Conservation (phyloP, 2,329 filamentous ascomycete species). For the Aspergillus jensenii region DNA sequence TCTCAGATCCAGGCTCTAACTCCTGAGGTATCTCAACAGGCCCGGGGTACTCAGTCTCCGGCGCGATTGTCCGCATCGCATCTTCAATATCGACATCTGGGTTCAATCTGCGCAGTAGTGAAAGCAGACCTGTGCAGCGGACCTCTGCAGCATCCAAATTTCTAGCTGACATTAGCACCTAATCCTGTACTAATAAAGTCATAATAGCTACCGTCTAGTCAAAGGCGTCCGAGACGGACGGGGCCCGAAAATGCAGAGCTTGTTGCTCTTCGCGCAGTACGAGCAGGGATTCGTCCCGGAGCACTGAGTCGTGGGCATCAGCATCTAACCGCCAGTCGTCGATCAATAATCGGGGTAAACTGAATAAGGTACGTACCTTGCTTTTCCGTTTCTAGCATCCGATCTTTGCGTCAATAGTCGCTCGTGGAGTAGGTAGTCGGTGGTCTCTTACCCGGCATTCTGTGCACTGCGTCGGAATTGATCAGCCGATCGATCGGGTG, state of each 20-base stretch:
- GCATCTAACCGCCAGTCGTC: background rate
- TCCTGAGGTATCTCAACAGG: background rate
- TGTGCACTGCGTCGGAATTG: slow-evolving; percentile 4
- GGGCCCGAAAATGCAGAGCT: slow-evolving; percentile 13
- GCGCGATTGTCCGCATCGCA: slow-evolving; percentile 1
- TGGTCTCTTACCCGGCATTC: slow-evolving; percentile 12
- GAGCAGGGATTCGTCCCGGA: slow-evolving; percentile 16
- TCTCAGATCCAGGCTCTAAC: background rate
- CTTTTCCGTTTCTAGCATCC: slow-evolving; percentile 12
- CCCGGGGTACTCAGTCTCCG: background rate
- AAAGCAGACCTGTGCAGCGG: slow-evolving; percentile 10
- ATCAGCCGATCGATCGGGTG: background rate
- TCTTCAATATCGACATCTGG: slow-evolving; percentile 17
- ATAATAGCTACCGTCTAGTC: slow-evolving; percentile 11
- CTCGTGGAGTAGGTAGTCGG: background rate
- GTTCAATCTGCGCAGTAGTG: slow-evolving; percentile 10
- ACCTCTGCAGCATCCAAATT: slow-evolving; percentile 18
- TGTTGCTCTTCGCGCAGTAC: slow-evolving; percentile 13
- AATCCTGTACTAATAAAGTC: background rate
- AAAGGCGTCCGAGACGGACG: slow-evolving; percentile 15
- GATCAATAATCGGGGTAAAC: background rate
- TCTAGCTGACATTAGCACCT: background rate
- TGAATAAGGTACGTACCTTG: background rate
- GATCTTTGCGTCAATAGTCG: background rate
- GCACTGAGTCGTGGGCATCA: slow-evolving; percentile 5